Conservation (phyloP, 2,329 filamentous ascomycete genomes). For the Trichoderma polysporum region DNA sequence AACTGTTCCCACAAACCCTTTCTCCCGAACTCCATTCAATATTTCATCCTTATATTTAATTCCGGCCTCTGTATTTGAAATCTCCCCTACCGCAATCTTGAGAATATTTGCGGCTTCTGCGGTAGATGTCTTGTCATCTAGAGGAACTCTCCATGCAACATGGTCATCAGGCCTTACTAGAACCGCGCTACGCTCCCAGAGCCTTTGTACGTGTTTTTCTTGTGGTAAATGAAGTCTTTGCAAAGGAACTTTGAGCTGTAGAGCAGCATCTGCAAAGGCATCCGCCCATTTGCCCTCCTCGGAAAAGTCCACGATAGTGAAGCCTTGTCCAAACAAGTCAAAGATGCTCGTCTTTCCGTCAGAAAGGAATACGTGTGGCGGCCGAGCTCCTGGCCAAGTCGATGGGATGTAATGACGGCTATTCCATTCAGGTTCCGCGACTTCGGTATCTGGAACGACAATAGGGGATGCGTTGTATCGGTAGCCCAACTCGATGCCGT, state of each 20-base stretch:
- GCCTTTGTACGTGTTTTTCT: not conserved
- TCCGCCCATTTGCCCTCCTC: not conserved
- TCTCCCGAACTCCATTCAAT: not conserved
- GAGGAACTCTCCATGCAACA: not conserved
- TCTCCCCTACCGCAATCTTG: not conserved
- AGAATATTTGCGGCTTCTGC: not conserved
- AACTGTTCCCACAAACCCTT: not conserved
- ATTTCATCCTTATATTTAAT: not conserved
- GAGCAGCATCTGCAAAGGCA: not conserved
- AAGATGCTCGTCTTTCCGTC: conserved; percentile 12
- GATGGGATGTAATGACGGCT: not conserved
- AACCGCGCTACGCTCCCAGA: not conserved
- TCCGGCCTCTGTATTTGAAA: not conserved
- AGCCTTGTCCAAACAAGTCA: conserved; percentile 4
- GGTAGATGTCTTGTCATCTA: not conserved
- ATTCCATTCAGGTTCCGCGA: not conserved
- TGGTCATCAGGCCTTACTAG: not conserved
- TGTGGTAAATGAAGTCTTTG: not conserved
- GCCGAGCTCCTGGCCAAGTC: conserved; percentile 10
- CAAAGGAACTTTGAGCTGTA: not conserved
- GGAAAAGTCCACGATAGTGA: conserved; percentile 11
- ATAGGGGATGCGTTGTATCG: conserved; percentile 22
- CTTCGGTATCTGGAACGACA: not conserved
- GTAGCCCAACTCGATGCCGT: conserved; percentile 33
- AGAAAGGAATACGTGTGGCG: not conserved